phyloP scores from a whole-genome alignment of 768 basidiomycete species.

The Dentipellis fragilis region DNA sequence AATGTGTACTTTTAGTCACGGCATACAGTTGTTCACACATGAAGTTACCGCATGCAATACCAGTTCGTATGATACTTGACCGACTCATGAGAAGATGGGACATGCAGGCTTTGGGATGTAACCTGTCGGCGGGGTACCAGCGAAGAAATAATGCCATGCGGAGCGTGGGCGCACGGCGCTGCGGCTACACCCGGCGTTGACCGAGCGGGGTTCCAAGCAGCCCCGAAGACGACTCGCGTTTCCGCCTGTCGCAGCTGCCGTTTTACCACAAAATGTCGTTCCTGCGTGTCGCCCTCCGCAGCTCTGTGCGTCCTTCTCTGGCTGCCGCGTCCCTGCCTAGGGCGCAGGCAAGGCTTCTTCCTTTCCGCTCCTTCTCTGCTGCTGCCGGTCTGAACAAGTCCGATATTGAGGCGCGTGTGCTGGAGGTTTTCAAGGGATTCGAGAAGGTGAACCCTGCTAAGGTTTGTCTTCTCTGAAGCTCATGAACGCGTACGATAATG shows the following conservation, averaged over 20 bases:
- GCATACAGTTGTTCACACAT: no score
- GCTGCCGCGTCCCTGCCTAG: conserved; percentile 15
- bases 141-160: no score
- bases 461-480: conserved; percentile 24
- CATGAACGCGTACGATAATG: not conserved
- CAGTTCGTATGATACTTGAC: no score
- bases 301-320: conserved; percentile 26
- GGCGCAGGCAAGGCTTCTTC: conserved; percentile 15
- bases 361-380: conserved; percentile 48
- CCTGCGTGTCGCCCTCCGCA: conserved; percentile 9
- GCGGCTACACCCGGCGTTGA: no score
- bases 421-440: conserved; percentile 80
- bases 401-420: conserved; percentile 61
- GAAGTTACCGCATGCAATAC: no score
- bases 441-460: conserved; percentile 79
- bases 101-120: no score
- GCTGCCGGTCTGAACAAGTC: conserved; percentile 56
- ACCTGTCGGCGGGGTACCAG: no score
- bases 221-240: not conserved
- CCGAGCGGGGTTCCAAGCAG: no score
- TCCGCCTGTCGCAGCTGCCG: not conserved
- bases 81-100: no score
- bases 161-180: no score
- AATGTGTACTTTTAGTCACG: no score
- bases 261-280: conserved; percentile 9